These are phyloP conservation scores for Dioscorea dumetorum DNA, from an alignment of 106 monocot species.

Conservation along the genomic window DNA sequence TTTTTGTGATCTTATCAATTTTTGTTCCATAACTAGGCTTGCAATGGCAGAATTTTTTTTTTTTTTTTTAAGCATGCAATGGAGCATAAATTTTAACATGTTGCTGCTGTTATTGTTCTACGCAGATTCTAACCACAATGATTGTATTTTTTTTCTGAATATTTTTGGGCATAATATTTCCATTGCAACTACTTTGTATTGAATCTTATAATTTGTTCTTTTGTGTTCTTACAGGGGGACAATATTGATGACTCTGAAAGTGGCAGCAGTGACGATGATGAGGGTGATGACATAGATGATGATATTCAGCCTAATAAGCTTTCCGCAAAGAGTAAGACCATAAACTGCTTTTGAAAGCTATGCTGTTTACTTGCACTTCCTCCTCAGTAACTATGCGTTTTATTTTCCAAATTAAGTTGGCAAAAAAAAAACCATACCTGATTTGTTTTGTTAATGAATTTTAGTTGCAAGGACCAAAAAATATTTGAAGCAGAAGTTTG, in stretches of 20 bases:
- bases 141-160: neutral
- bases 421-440: no score
- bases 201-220: neutral
- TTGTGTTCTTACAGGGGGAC: neutral
- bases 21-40: no score
- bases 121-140: neutral
- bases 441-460: no score
- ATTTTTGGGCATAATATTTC: neutral
- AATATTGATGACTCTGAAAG: conserved; percentile 3
- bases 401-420: no score
- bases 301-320: conserved; percentile 23
- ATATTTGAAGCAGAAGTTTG: conserved; percentile 56
- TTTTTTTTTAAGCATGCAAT: no score
- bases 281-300: conserved; percentile 14
- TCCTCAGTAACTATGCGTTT: no score
- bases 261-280: conserved; percentile 17
- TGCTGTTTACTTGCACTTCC: no score
- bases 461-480: conserved; percentile 64
- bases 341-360: no score
- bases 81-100: no score
- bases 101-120: neutral
- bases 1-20: no score
- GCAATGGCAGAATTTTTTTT: no score
- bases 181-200: neutral
- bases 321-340: conserved; percentile 48